Evolutionary conservation across 2,329 filamentous ascomycete species (phyloP), one percentile per base, ranked within the genome.

Genomic region (Penicillium sp.): DNA sequence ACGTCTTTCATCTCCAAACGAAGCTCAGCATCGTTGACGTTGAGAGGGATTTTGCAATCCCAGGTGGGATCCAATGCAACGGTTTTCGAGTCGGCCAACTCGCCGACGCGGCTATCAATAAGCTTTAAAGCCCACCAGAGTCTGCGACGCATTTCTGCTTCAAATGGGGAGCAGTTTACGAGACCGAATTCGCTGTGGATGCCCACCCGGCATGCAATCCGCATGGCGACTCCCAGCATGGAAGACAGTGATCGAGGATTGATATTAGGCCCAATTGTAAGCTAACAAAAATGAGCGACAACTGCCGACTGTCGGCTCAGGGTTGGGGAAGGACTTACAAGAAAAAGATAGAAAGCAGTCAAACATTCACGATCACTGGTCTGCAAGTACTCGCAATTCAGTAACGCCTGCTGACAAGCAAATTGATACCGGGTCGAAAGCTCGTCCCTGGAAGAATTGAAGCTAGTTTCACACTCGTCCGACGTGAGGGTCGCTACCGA

Each of bases 101-200:
- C 88, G 52, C 85, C 81, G 33, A 90, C 82, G 19, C 88, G 85
- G 55, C 82, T 79, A 68, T 92, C 89, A 60, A 90, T 87, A 23
- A 84, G 77, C 13, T 87, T 79, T 14, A 92, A 77, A 28, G 85
- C 83, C 87, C 87, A 91, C 88, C 87, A 91, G 1, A 91, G 74
- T 33, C 88, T 80, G 46, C 88, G 82, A n/a, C 87, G 82, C 71
- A 89, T 82, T 71, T 91, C 88, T 3, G 84, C 81, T 63, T 91
- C 87, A 50, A 89, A 28, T 77, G 81, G 3, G 72, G 66, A 59
- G 29, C 60, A 68, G 63, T 67, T 72, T 62, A 58, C 68, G 62
- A 83, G 77, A 1, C 75, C 75, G 1, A 82, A 79, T 65, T 91
- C 87, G 34, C 79, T 81, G 59, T 90, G 85, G n/a, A 90, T 77